Conservation (phyloP, 306 rosid genomes). For the Coriaria nepalensis region DNA sequence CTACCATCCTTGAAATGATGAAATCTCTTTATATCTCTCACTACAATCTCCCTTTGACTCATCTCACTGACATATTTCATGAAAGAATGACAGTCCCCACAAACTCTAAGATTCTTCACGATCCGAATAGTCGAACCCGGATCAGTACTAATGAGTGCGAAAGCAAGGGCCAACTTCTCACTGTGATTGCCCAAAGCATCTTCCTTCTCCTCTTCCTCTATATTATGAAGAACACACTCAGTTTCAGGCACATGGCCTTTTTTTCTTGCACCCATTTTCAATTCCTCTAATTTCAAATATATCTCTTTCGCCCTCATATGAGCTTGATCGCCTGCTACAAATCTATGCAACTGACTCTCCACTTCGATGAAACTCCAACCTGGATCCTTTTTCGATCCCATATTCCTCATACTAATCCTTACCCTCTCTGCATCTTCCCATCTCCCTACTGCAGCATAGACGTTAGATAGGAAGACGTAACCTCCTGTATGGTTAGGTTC, state of each 20-base stretch:
- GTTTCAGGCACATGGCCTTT: constrained; percentile 5
- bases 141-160: constrained; percentile 7
- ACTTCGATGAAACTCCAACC: constrained; percentile 19
- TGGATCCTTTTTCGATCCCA: constrained; percentile 10
- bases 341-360: constrained; percentile 10
- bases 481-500: constrained; percentile 17
- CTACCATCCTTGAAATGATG: constrained; percentile 13
- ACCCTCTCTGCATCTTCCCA: constrained; percentile 20
- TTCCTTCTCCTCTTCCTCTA: constrained; percentile 17
- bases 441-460: constrained; percentile 17
- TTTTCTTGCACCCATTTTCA: constrained; percentile 7
- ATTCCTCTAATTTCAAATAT: constrained; percentile 5
- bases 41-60: constrained; percentile 12
- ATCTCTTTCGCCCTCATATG: constrained; percentile 9
- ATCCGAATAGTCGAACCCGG: constrained; percentile 6
- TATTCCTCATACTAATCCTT: constrained; percentile 5
- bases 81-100: constrained; percentile 16
- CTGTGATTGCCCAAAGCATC: constrained; percentile 17
- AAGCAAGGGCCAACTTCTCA: constrained; percentile 16
- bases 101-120: constrained; percentile 15
- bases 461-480: constrained; percentile 11
- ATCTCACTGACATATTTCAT: constrained; percentile 9
- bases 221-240: constrained; percentile 13
- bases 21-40: constrained; percentile 14
- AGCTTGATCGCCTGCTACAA: constrained; percentile 13